These are phyloP conservation scores for Aureobasidium sp. DNA, from an alignment of 2,329 filamentous ascomycete species.

Conservation along the genomic window DNA sequence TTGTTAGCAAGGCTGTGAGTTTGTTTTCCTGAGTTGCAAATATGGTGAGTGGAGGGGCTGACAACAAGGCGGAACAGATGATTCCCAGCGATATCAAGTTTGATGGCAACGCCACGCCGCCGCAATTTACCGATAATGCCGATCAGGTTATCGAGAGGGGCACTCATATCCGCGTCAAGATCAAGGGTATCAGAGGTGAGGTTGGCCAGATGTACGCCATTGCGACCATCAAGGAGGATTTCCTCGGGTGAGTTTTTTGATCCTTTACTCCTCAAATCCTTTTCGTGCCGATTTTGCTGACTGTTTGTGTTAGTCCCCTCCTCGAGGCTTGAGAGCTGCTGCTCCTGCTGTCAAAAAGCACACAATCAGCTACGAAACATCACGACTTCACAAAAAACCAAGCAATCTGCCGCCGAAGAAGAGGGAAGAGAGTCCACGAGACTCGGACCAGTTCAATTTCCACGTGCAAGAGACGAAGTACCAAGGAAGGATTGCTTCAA, in stretches of 20 bases:
- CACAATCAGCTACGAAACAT: neutral
- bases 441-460: neutral
- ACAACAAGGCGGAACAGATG: slow-evolving; percentile 46
- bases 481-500: neutral
- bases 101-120: slow-evolving; percentile 92
- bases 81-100: slow-evolving; percentile 90
- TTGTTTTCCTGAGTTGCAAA: neutral
- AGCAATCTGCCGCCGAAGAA: neutral
- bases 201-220: slow-evolving; percentile 95
- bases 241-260: slow-evolving; percentile 23
- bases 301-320: neutral
- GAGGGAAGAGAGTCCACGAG: neutral
- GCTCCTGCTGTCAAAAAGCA: neutral
- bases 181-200: slow-evolving; percentile 87
- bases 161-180: slow-evolving; percentile 86
- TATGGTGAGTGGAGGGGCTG: neutral
- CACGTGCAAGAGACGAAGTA: neutral
- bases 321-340: slow-evolving; percentile 10
- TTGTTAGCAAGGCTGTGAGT: slow-evolving; percentile 74
- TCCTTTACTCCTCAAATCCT: neutral
- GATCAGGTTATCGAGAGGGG: slow-evolving; percentile 90
- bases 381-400: neutral
- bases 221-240: slow-evolving; percentile 81
- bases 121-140: slow-evolving; percentile 90
- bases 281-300: neutral